Evolutionary conservation across 441 rosid genomes (phyloP), one percentile per base, ranked within the genome.

Genomic region (Erodium moschatum): DNA sequence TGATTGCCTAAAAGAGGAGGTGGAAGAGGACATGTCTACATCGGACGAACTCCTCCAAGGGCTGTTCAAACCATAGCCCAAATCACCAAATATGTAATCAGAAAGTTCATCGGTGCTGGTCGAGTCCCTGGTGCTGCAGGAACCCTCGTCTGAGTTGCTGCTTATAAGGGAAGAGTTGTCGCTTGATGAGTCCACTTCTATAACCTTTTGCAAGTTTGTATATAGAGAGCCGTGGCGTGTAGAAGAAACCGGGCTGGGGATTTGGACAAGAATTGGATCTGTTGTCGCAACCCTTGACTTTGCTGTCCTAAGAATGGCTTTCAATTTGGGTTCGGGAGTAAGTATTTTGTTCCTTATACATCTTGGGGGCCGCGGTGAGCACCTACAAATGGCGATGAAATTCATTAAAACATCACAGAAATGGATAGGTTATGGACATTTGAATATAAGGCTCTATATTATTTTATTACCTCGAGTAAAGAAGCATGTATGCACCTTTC

Each of bases 311-410:
- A 9, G 5, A 54, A 11, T 54, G 9, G 21, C 24, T 54, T 54
- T 54, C 20, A 54, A 6, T 54, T 54, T 54, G 20, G 9, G 24
- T 18, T 54, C 61, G 61, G 24, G 61, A 54, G 61, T 54, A 18
- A 3, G 6, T 18, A 18, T 85, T 11, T 66, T 78, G 74, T 75
- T 81, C 84, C 92, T 85, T 67, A 85, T 63, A 72, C 78, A 78
- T 81, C 87, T 81, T 66, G 99, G 97, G 75, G 96, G 89, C 66
- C 93, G 80, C 0, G 97, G 97, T 18, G 96, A 85, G 81, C 92
- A 91, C 85, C 99, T 94, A 86, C 15, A 46, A 12, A 79, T 63
- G 21, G 66, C 48, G 65, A 77, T 35, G 65, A 75, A 58, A 54
- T 54, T 69, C 11, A 18, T 54, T 58, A 64, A 71, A 61, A 58